A percentile compares a stretch with the other conserved stretches of the same genome.
Evolutionary conservation across 176 grass and related monocot species (phyloP).

Genomic region (Bothriochloa decipiens): DNA sequence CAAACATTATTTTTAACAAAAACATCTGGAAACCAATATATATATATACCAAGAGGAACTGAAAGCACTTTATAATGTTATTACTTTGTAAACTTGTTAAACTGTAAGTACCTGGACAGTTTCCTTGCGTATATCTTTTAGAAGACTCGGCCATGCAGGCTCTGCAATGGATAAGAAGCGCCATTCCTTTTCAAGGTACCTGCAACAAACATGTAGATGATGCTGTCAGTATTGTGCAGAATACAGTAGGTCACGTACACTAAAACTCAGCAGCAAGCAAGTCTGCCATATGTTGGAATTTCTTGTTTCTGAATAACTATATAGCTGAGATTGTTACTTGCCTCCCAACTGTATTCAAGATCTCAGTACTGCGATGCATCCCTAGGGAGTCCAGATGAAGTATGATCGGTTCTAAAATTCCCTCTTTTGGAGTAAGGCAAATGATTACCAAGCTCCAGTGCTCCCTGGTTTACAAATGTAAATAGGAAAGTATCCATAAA

Average conservation of each 20-base stretch:
- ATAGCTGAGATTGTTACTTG: constrained; percentile 29
- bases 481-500: constrained; percentile 18
- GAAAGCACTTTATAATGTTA: not conserved
- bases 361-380: constrained; percentile 56
- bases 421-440: constrained; percentile 76
- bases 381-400: constrained; percentile 91
- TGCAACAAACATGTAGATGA: constrained; percentile 48
- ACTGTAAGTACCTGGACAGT: constrained; percentile 49
- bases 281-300: not conserved
- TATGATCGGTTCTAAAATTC: constrained; percentile 68
- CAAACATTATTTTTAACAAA: not conserved
- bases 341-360: constrained; percentile 60
- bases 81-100: constrained; percentile 18
- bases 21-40: not conserved
- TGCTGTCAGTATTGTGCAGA: constrained; percentile 17
- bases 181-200: constrained; percentile 68
- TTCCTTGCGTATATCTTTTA: constrained; percentile 36
- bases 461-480: constrained; percentile 54
- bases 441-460: constrained; percentile 98
- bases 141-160: constrained; percentile 51
- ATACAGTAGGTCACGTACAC: too few species aligned
- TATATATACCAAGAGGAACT: not conserved
- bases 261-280: not conserved
- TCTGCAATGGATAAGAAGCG: constrained; percentile 45
- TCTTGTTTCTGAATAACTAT: not conserved